Evolutionary conservation across 352 stramenopile species (phyloP).

Genomic region (Globisporangium paroecandrum): DNA sequence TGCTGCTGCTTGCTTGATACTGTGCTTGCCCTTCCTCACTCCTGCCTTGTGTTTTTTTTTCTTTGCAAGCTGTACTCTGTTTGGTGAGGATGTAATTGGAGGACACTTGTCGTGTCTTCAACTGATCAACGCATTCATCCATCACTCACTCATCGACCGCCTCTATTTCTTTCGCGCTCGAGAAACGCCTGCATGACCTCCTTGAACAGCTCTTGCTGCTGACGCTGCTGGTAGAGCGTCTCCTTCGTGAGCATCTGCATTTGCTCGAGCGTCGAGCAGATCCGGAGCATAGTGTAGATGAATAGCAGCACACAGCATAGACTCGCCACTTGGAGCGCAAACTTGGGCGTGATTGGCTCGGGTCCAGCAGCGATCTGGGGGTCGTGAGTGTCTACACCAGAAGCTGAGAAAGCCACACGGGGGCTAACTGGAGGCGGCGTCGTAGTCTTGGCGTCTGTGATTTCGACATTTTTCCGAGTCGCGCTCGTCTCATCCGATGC

Average conservation of each 20-base stretch:
- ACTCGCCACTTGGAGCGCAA: conserved; percentile 37
- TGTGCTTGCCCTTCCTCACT: not conserved
- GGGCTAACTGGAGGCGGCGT: not conserved
- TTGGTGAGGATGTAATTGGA: conserved; percentile 5
- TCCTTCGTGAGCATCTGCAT: conserved; percentile 61
- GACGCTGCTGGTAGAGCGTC: conserved; percentile 46
- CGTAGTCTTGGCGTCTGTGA: not conserved
- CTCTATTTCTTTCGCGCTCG: conserved; percentile 4
- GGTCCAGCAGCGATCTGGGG: not conserved
- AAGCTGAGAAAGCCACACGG: not conserved
- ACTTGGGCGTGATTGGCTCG: conserved; percentile 8
- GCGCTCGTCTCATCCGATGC: not conserved
- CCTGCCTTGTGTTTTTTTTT: not conserved
- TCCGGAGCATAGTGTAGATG: conserved; percentile 65
- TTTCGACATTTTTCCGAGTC: not conserved
- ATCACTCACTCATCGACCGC: not conserved
- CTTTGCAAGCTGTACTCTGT: not conserved
- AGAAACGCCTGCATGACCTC: conserved; percentile 48
- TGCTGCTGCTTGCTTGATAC: not conserved
- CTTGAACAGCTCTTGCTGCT: conserved; percentile 66
- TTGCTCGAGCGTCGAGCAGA: conserved; percentile 50
- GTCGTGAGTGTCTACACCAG: not conserved
- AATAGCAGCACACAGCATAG: conserved; percentile 62
- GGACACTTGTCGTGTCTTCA: not conserved
- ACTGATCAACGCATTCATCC: not conserved